phyloP scores from a whole-genome alignment of 2,329 filamentous ascomycete species.

The Venturia oleaginea region DNA sequence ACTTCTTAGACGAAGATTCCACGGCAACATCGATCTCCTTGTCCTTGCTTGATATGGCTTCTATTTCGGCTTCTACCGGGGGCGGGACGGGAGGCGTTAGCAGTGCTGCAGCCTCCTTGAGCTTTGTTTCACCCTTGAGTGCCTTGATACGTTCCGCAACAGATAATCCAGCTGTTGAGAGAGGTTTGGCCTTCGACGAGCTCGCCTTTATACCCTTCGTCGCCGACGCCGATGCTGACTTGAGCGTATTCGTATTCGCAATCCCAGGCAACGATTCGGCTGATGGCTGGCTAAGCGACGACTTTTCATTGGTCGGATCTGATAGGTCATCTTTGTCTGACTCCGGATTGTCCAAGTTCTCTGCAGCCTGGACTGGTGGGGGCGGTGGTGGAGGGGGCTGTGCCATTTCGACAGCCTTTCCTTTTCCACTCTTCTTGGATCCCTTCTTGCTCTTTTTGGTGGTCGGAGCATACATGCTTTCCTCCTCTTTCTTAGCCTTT shows the following conservation, averaged over 20 bases:
- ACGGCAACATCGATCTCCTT: conserved; percentile 1
- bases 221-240: conserved; percentile 9
- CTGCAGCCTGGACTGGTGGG: conserved; percentile 19
- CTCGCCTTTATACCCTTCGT: conserved; percentile 21
- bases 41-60: conserved; percentile 1
- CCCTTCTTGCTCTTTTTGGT: conserved; percentile 21
- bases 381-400: conserved; percentile 19
- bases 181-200: conserved; percentile 34
- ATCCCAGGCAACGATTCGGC: conserved; percentile 25
- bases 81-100: conserved; percentile 25
- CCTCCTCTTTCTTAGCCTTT: conserved; percentile 16
- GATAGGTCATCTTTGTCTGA: conserved; percentile 21
- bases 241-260: conserved; percentile 18
- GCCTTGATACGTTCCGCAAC: conserved; percentile 42
- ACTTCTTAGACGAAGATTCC: conserved; percentile 11
- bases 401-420: conserved; percentile 17
- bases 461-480: conserved; percentile 2
- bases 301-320: conserved; percentile 17
- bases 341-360: conserved; percentile 17
- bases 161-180: conserved; percentile 27
- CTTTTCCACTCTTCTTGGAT: conserved; percentile 19
- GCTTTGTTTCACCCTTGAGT: conserved; percentile 31
- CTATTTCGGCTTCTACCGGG: conserved; percentile 9
- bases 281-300: conserved; percentile 19
- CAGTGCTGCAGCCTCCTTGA: conserved; percentile 26